These are phyloP conservation scores for Xylaria venustula DNA, from an alignment of 495 filamentous ascomycete species.

Conservation along the genomic window DNA sequence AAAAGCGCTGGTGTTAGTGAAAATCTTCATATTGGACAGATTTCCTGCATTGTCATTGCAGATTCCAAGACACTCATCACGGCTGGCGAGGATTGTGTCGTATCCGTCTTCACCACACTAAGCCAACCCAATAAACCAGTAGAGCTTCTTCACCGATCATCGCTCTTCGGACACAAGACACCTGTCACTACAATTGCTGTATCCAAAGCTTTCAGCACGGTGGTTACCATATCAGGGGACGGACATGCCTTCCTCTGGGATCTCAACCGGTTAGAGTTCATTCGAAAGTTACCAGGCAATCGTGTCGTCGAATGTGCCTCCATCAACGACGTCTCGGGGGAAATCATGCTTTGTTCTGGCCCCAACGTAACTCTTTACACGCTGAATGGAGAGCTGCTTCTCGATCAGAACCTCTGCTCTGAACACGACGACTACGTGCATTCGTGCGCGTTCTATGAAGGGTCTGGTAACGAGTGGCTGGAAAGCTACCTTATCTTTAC, in stretches of 20 bases:
- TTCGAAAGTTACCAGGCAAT: conserved; percentile 65
- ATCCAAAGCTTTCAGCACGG: conserved; percentile 80
- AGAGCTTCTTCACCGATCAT: conserved; percentile 76
- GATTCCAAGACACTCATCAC: conserved; percentile 90
- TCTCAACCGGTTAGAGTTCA: conserved; percentile 81
- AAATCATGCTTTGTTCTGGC: conserved; percentile 80
- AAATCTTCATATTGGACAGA: conserved; percentile 84
- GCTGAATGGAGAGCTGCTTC: conserved; percentile 77
- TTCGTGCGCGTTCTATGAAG: conserved; percentile 91
- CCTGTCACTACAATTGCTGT: conserved; percentile 79
- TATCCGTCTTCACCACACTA: conserved; percentile 74
- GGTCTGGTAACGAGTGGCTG: conserved; percentile 86
- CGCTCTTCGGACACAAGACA: conserved; percentile 83
- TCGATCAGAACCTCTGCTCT: conserved; percentile 76
- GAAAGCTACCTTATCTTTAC: conserved; percentile 86
- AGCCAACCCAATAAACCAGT: conserved; percentile 59
- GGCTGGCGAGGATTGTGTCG: conserved; percentile 84
- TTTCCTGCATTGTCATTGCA: conserved; percentile 77
- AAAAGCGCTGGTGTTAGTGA: conserved; percentile 78
- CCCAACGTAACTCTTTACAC: conserved; percentile 75
- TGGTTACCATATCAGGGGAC: conserved; percentile 78
- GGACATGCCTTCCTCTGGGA: conserved; percentile 90
- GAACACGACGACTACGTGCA: conserved; percentile 70
- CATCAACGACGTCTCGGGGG: conserved; percentile 87
- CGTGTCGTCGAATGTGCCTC: conserved; percentile 64